Percentiles rank a stretch among this genome's conserved stretches.
Evolutionary conservation across 2,329 filamentous ascomycete species (phyloP).

Genomic region (Phialophora verrucosa): DNA sequence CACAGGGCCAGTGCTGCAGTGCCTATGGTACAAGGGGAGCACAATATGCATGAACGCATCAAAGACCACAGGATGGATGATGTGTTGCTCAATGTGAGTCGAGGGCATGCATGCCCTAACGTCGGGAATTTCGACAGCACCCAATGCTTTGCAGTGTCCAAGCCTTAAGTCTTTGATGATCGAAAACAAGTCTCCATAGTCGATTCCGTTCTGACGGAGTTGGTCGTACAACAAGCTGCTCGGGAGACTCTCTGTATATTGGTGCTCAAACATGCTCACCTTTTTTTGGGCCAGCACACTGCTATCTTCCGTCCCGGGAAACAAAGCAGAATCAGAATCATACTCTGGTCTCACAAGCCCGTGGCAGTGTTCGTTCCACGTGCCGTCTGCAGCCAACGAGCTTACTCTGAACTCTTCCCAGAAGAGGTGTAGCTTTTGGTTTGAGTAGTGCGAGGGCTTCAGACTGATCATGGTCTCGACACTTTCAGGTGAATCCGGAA

Average conservation of each 20-base stretch:
- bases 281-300: background rate
- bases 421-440: background rate
- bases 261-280: background rate
- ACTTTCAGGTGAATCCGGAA: background rate
- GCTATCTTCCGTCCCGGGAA: background rate
- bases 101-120: background rate
- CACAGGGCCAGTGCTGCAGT: no score
- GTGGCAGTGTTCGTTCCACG: background rate
- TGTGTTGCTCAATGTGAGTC: background rate
- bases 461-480: background rate
- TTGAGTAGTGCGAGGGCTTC: background rate
- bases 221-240: background rate
- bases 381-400: background rate
- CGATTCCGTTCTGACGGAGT: background rate
- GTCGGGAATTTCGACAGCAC: background rate
- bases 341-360: background rate
- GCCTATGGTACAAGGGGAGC: background rate
- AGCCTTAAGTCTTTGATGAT: background rate
- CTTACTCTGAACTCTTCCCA: conserved; percentile 2
- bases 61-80: background rate
- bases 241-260: background rate
- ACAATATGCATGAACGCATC: background rate
- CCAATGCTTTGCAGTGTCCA: background rate
- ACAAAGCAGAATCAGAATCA: background rate
- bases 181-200: background rate